Percentiles rank a stretch among this genome's conserved stretches.
phyloP scores from a whole-genome alignment of 202 grass and related monocot species.

The Miscanthus sacchariflorus region DNA sequence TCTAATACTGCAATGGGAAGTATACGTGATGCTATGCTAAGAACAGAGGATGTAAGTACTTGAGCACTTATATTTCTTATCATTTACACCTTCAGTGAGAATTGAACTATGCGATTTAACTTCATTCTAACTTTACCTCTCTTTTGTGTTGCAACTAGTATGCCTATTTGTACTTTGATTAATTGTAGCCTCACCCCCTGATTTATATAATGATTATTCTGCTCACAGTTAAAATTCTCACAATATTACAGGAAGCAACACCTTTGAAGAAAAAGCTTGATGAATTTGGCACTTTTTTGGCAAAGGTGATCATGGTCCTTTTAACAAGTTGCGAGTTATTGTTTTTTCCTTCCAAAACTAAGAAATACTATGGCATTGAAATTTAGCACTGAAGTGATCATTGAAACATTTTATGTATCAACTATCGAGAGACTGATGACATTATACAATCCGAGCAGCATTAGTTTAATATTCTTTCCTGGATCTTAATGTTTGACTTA shows the following conservation, averaged over 20 bases:
- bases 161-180: slow-evolving; percentile 35
- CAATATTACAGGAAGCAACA: slow-evolving; percentile 79
- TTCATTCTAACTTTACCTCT: slow-evolving; percentile 26
- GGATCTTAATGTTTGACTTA: slow-evolving; percentile 2
- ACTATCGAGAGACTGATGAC: slow-evolving; percentile 1
- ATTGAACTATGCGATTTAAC: not conserved
- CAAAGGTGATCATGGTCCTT: slow-evolving; percentile 75
- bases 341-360: slow-evolving; percentile 31
- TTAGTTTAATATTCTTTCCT: slow-evolving; percentile 28
- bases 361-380: slow-evolving; percentile 32
- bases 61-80: slow-evolving; percentile 19
- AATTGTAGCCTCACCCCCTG: not conserved
- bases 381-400: slow-evolving; percentile 38
- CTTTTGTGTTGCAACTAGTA: slow-evolving; percentile 12
- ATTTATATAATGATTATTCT: slow-evolving; percentile 33
- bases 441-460: slow-evolving; percentile 19
- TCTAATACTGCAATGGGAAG: slow-evolving; percentile 99
- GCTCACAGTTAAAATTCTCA: slow-evolving; percentile 37
- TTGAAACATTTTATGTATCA: slow-evolving; percentile 24
- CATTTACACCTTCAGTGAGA: slow-evolving; percentile 21
- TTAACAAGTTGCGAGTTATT: slow-evolving; percentile 43
- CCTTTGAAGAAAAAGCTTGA: slow-evolving; percentile 99
- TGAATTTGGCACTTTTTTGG: slow-evolving; percentile 98
- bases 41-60: slow-evolving; percentile 89
- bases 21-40: slow-evolving; percentile 99